A percentile compares a stretch with the other conserved stretches of the same genome.
Evolutionary conservation across 805 yeast genomes (phyloP).

Genomic region (Saccharomycopsis babjevae): DNA sequence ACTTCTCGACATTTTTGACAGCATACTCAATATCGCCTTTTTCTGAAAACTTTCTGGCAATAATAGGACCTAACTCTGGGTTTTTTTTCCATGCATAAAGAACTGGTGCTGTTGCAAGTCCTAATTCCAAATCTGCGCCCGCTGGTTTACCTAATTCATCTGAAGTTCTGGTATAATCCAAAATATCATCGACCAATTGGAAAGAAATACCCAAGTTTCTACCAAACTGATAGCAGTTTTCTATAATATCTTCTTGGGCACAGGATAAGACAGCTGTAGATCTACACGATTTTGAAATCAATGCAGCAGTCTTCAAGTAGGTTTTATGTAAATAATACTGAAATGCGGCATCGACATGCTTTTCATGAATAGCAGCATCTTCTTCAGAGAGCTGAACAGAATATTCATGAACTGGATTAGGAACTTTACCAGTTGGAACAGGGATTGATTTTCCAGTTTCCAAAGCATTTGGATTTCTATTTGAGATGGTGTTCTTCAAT

Average conservation of each 20-base stretch:
- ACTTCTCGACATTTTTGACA: constrained; percentile 55
- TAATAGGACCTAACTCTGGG: constrained; percentile 76
- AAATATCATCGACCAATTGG: constrained; percentile 92
- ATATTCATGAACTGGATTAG: constrained; percentile 50
- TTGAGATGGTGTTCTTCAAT: constrained; percentile 79
- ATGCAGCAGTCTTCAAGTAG: constrained; percentile 86
- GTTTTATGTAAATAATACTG: constrained; percentile 94
- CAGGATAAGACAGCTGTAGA: constrained; percentile 92
- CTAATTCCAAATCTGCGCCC: constrained; percentile 88
- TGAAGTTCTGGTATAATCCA: constrained; percentile 87
- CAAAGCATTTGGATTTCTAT: constrained; percentile 35
- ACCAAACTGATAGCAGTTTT: constrained; percentile 83
- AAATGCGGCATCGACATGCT: constrained; percentile 77
- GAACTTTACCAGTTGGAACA: constrained; percentile 50
- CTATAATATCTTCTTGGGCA: constrained; percentile 62
- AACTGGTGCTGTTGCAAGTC: constrained; percentile 95
- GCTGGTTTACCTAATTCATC: constrained; percentile 87
- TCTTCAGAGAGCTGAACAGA: constrained; percentile 27
- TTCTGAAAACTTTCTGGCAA: constrained; percentile 68
- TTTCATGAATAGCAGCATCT: constrained; percentile 39
- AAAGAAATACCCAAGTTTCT: constrained; percentile 89
- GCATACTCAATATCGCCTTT: constrained; percentile 85
- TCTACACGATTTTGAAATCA: constrained; percentile 87
- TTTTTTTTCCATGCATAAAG: constrained; percentile 86
- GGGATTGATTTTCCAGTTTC: constrained; percentile 42